phyloP scores from a whole-genome alignment of 2,329 filamentous ascomycete genomes.

The Botryotinia convoluta region DNA sequence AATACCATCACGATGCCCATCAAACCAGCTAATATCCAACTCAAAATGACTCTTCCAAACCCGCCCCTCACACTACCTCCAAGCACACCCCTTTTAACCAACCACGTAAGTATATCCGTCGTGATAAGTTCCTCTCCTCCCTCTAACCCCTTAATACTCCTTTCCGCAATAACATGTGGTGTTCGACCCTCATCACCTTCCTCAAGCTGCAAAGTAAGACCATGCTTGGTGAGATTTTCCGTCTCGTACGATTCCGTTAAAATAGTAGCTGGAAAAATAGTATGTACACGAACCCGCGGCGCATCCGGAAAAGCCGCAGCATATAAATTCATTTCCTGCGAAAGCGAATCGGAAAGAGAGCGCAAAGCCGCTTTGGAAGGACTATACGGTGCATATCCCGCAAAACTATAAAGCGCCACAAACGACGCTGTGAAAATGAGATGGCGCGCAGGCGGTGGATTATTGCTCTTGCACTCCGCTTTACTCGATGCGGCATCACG shows the following conservation, averaged over 20 bases:
- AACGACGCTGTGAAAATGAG: constrained; percentile 82
- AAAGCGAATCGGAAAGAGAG: constrained; percentile 75
- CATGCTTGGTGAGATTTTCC: constrained; percentile 76
- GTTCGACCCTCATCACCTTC: constrained; percentile 73
- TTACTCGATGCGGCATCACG: background rate
- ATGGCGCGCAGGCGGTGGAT: constrained; percentile 48
- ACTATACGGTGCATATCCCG: constrained; percentile 78
- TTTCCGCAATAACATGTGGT: constrained; percentile 70
- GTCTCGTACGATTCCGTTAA: constrained; percentile 73
- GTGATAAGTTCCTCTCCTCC: constrained; percentile 70
- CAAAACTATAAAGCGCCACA: constrained; percentile 68
- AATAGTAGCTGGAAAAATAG: constrained; percentile 61
- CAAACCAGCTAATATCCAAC: background rate
- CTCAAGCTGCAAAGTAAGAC: constrained; percentile 73
- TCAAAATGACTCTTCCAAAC: background rate
- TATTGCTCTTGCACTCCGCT: background rate
- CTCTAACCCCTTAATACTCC: constrained; percentile 70
- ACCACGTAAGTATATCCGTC: constrained; percentile 65
- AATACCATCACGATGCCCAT: constrained; percentile 14
- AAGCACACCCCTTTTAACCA: constrained; percentile 67
- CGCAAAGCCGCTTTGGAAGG: constrained; percentile 82
- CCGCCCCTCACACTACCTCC: constrained; percentile 48
- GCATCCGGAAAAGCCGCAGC: constrained; percentile 66
- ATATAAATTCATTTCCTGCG: constrained; percentile 81
- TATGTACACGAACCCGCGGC: background rate